Conservation (phyloP, 306 rosid genomes). For the Cicer cuneatum region DNA sequence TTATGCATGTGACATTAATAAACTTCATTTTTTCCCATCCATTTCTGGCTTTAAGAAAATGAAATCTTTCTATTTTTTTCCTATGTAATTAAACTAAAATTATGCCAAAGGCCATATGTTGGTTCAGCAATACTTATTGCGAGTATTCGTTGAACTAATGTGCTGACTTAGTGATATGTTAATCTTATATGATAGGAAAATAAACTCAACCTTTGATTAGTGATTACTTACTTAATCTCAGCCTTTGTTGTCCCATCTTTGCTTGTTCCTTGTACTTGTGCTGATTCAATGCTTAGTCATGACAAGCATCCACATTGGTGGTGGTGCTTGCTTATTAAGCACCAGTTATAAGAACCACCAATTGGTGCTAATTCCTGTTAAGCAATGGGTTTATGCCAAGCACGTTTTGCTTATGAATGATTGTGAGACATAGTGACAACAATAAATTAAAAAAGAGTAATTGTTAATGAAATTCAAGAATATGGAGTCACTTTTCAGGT, state of each 20-base stretch:
- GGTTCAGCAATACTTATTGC: neutral
- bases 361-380: neutral
- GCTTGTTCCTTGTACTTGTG: neutral
- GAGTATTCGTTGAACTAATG: neutral
- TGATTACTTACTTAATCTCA: neutral
- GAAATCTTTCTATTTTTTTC: neutral
- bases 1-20: neutral
- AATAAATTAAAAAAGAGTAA: no score
- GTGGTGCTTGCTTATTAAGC: neutral
- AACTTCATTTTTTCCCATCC: neutral
- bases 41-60: neutral
- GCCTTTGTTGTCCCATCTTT: neutral
- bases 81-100: neutral
- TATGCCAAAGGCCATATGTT: neutral
- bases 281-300: neutral
- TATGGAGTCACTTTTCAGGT: no score
- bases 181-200: slow-evolving; percentile 7
- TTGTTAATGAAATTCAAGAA: no score
- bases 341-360: neutral
- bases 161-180: neutral
- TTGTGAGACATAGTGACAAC: no score
- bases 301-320: neutral
- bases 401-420: no score
- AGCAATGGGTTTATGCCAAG: neutral
- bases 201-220: neutral